Evolutionary conservation across 345 rosid species (phyloP), one percentile per base, ranked within the genome.

Genomic region (Erodium maritimum): DNA sequence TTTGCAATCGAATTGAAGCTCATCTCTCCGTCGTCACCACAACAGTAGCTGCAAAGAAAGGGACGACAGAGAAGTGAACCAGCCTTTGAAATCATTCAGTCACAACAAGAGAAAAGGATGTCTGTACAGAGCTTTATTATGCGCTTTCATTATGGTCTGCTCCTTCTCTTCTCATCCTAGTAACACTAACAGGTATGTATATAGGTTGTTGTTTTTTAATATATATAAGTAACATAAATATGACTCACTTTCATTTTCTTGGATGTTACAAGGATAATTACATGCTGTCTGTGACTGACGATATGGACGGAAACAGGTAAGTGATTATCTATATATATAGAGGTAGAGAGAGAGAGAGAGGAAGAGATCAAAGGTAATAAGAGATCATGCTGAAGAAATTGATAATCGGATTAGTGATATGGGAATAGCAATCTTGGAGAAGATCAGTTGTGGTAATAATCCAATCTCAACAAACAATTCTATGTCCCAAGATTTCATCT

Each of bases 341-440:
- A 34, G 25, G 18, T 21, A 56, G 46, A 23, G 18, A 21, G 45
- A 23, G 17, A 18, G 45, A 23, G 42, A 34, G 21, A 42, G 20
- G 59, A 25, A 50, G 20, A 48, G 2, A 20, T 59, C 20, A n/a
- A 59, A n/a, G n/a, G n/a, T n/a, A n/a, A n/a, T n/a, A n/a, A n/a
- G n/a, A n/a, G 23, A 20, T 19, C 17, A 5, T 50, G 54, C 5
- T 17, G 11, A 21, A 21, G 12, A 18, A 3, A 54, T 17, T 56
- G 33, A 29, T 23, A 56, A 23, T 21, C 21, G 12, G 48, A 19
- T 8, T 54, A 21, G 18, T 77, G 80, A 72, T 70, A 90, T 83
- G 93, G 93, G 83, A 74, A 72, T 87, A 87, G 82, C 86, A 70
- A 76, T 73, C 65, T 70, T 79, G 37, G 65, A 73, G 9, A 67